Base-by-base conservation (phyloP, 129 eudicot genomes). In the Chrysanthemum seticuspe region DNA sequence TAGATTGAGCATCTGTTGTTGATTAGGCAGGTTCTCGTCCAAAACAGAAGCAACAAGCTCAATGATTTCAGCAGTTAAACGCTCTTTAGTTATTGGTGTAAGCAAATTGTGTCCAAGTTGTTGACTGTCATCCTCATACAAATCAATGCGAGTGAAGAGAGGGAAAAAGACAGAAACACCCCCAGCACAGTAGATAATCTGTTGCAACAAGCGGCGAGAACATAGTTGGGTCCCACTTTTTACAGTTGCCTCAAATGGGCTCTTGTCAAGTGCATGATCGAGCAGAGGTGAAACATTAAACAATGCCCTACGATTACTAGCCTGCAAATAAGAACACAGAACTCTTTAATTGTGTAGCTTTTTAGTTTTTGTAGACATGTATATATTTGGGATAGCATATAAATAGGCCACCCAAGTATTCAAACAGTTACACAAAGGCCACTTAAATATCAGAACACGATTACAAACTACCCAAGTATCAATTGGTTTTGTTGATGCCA, bases 161-260 rank as follows among this genome's bases (percentile, higher is more conserved):
- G 99, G 99, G 54, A 95, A 95, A 72, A 95, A 95, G 55, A 95
- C 99, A 76, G 99, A 95, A 62, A 95, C 96, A 29, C 99, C 99
- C 73, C 99, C 99, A 58, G 90, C 97, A 80, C 96, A 90, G 67
- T 95, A 95, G 63, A 95, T 87, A 57, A 95, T 91, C 75, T 95
- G 94, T 70, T 91, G 92, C 79, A 95, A 76, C 82, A 95, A 78
- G 53, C 97, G 85, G 15, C 99, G 89, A 19, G 99, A 95, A 76
- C 99, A 95, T 66, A 95, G 80, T 76, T 95, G 96, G n/a, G 97
- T 88, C 75, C 99, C 99, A 44, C 63, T 63, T 80, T 76, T 73
- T 40, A 95, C 88, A 62, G 90, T 87, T 54, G 99, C 99, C 81
- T 95, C 97, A 65, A 90, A 88, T 59, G 75, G 61, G 62, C 67